A percentile compares a stretch with the other conserved stretches of the same genome.
Conservation (phyloP, 2,329 filamentous ascomycete species). For the Tolypocladium nubicola region DNA sequence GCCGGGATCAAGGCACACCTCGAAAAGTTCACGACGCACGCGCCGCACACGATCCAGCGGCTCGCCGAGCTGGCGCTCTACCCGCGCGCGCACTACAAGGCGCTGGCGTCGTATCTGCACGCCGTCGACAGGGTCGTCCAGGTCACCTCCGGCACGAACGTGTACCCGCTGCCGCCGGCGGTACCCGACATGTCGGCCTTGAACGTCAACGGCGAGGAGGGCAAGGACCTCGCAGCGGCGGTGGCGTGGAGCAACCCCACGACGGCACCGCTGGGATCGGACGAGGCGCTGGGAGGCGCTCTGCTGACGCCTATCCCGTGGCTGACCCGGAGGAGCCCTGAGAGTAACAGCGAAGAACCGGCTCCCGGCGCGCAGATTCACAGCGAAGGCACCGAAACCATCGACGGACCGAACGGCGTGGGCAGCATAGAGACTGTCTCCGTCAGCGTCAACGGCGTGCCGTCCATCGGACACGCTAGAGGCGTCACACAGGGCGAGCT, state of each 20-base stretch:
- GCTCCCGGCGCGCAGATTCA: conserved; percentile 35
- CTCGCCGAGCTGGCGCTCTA: conserved; percentile 74
- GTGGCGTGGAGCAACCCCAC: conserved; percentile 38
- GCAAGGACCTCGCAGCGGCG: conserved; percentile 21
- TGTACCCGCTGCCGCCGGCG: conserved; percentile 71
- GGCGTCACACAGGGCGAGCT: conserved; percentile 77
- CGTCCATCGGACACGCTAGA: conserved; percentile 36
- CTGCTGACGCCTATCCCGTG: conserved; percentile 90
- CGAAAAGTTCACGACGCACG: conserved; percentile 58
- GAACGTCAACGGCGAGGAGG: conserved; percentile 51
- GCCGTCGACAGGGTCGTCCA: conserved; percentile 84
- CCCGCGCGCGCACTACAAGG: conserved; percentile 70
- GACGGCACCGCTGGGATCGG: conserved; percentile 54
- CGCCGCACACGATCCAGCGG: conserved; percentile 88
- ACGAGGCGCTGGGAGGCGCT: conserved; percentile 83
- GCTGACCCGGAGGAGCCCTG: conserved; percentile 42
- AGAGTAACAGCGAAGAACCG: conserved; percentile 12
- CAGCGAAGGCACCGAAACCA: conserved; percentile 69
- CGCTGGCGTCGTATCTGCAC: conserved; percentile 74
- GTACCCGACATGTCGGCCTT: conserved; percentile 47
- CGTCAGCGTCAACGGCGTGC: conserved; percentile 61
- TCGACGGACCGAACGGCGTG: conserved; percentile 69
- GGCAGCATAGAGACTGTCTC: conserved; percentile 74
- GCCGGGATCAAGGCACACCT: conserved; percentile 51
- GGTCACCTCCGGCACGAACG: conserved; percentile 70